Evolutionary conservation across 106 monocot species (phyloP).

Genomic region (Cymbidium sinense): DNA sequence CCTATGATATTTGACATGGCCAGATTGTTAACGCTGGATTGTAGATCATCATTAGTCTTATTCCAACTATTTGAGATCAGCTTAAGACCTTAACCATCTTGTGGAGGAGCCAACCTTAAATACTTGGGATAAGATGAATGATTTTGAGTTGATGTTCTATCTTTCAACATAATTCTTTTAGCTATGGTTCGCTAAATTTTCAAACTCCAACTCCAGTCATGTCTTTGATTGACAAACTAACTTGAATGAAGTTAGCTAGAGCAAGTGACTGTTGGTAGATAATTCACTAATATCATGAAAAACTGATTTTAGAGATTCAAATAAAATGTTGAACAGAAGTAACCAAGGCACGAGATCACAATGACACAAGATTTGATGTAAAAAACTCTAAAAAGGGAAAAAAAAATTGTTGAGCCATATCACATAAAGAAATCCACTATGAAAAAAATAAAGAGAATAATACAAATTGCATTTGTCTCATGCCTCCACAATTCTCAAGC

Average conservation of each 20-base stretch:
- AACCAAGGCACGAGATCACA: too few relatives aligned
- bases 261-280: too few relatives aligned
- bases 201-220: not conserved
- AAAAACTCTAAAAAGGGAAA: too few relatives aligned
- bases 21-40: not conserved
- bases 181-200: not conserved
- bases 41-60: not conserved
- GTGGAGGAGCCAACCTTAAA: not conserved
- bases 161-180: not conserved
- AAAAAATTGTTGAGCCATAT: too few relatives aligned
- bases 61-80: not conserved
- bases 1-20: not conserved
- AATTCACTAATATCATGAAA: too few relatives aligned
- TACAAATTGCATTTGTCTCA: too few relatives aligned
- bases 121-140: not conserved
- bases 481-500: too few relatives aligned
- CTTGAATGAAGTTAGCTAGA: not conserved
- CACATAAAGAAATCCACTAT: too few relatives aligned
- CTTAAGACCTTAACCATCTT: not conserved
- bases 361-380: too few relatives aligned
- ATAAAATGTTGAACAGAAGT: too few relatives aligned
- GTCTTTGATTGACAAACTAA: not conserved
- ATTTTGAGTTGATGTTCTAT: not conserved
- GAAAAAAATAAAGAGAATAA: too few relatives aligned
- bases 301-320: too few relatives aligned